These are phyloP conservation scores for Gossypium mustelinum DNA, from an alignment of 345 rosid species.

Conservation along the genomic window DNA sequence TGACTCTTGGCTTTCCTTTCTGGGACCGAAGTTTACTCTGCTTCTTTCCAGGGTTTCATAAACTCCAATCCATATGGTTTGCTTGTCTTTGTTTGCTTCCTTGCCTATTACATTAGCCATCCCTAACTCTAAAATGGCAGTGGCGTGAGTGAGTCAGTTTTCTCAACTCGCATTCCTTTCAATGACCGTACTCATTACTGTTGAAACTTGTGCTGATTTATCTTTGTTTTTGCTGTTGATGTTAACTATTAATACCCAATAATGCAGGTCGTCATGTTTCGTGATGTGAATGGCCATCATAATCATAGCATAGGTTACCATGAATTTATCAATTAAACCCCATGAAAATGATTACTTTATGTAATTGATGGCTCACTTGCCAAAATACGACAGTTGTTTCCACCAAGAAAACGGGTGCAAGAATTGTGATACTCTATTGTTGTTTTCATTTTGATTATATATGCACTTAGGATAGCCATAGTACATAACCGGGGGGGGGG, in stretches of 20 bases:
- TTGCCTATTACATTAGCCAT: neutral
- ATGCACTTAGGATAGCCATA: neutral
- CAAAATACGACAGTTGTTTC: neutral
- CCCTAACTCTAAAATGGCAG: neutral
- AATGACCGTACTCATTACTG: neutral
- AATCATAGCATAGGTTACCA: neutral
- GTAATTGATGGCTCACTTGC: neutral
- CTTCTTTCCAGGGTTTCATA: conserved; percentile 5
- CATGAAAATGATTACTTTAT: neutral
- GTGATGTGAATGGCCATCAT: neutral
- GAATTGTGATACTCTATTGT: neutral
- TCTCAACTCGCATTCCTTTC: neutral
- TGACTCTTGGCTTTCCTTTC: neutral
- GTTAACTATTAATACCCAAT: neutral
- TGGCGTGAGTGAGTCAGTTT: neutral
- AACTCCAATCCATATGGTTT: neutral
- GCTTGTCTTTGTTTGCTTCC: neutral
- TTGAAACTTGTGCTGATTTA: neutral
- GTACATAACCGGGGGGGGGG: no score
- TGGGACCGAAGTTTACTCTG: neutral
- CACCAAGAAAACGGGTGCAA: neutral
- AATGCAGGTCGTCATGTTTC: neutral
- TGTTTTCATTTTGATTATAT: neutral
- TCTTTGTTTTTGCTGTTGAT: neutral
- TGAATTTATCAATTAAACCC: neutral